These are phyloP conservation scores for Trichocomaceae sp. DNA, from an alignment of 2,329 filamentous ascomycete genomes.

Conservation along the genomic window DNA sequence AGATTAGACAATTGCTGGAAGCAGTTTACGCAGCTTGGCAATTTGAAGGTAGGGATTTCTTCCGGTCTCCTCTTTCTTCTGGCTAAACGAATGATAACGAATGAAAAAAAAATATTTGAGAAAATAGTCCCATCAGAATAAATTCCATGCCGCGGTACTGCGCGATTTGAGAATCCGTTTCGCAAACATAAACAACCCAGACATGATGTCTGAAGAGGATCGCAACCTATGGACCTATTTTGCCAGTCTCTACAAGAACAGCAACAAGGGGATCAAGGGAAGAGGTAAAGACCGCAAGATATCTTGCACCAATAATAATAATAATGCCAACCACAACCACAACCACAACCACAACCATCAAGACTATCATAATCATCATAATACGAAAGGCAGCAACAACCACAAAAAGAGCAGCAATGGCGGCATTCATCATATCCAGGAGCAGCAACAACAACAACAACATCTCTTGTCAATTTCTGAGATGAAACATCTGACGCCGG, in stretches of 20 bases:
- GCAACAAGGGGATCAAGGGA: slow-evolving; percentile 97
- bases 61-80: not conserved
- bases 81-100: slow-evolving; percentile 5
- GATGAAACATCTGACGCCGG: not conserved
- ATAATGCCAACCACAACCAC: not conserved
- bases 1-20: slow-evolving; percentile 78
- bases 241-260: slow-evolving; percentile 84
- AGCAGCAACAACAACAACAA: not conserved
- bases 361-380: not conserved
- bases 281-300: slow-evolving; percentile 69
- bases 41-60: slow-evolving; percentile 64
- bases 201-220: slow-evolving; percentile 61
- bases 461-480: not conserved
- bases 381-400: not conserved
- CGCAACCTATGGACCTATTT: slow-evolving; percentile 80
- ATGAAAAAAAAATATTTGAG: slow-evolving; percentile 8
- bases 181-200: slow-evolving; percentile 54
- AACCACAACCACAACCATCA: not conserved
- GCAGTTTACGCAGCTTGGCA: slow-evolving; percentile 82
- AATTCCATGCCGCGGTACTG: slow-evolving; percentile 75
- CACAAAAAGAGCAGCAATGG: not conserved
- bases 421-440: not conserved
- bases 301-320: slow-evolving; percentile 19
- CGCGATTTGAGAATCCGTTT: slow-evolving; percentile 65
- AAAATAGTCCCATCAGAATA: slow-evolving; percentile 77